These are phyloP conservation scores for Cercophora sp. DNA, from an alignment of 495 filamentous ascomycete species.

Conservation along the genomic window DNA sequence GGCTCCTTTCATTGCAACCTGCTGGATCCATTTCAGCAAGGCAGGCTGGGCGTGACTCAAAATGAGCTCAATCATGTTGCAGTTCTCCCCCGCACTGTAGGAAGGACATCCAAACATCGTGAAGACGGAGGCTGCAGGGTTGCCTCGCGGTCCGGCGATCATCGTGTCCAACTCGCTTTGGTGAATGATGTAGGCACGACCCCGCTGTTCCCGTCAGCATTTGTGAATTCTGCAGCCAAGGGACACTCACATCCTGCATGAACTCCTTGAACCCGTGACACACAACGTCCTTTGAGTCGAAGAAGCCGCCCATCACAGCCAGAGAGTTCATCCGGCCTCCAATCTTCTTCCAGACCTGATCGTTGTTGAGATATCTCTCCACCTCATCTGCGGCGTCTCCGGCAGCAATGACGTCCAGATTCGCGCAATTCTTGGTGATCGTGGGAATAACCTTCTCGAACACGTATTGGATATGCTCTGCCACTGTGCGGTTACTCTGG, in stretches of 20 bases:
- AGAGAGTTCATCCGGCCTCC: slow-evolving; percentile 33
- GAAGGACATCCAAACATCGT: slow-evolving; percentile 42
- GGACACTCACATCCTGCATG: not conserved
- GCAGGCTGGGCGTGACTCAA: slow-evolving; percentile 30
- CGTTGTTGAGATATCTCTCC: slow-evolving; percentile 51
- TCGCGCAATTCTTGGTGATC: slow-evolving; percentile 39
- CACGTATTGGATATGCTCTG: slow-evolving; percentile 58
- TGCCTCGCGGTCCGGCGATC: slow-evolving; percentile 43
- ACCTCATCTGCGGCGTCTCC: slow-evolving; percentile 53
- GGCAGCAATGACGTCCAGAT: slow-evolving; percentile 63
- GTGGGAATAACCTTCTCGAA: slow-evolving; percentile 58
- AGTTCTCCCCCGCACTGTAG: slow-evolving; percentile 39
- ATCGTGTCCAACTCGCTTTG: slow-evolving; percentile 42
- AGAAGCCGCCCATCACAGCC: slow-evolving; percentile 39
- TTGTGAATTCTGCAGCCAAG: not conserved
- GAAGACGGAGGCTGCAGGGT: slow-evolving; percentile 24
- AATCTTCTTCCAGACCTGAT: slow-evolving; percentile 46
- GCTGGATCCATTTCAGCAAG: slow-evolving; percentile 43
- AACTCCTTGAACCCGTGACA: slow-evolving; percentile 39
- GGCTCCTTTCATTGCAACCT: slow-evolving; percentile 32
- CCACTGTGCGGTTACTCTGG: slow-evolving; percentile 44
- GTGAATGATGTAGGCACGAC: slow-evolving; percentile 58
- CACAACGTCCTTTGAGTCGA: slow-evolving; percentile 25
- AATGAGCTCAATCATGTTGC: slow-evolving; percentile 32
- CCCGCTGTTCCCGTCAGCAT: slow-evolving; percentile 36